phyloP scores from a whole-genome alignment of 805 yeast genomes.

The Spathaspora hagerdaliae region DNA sequence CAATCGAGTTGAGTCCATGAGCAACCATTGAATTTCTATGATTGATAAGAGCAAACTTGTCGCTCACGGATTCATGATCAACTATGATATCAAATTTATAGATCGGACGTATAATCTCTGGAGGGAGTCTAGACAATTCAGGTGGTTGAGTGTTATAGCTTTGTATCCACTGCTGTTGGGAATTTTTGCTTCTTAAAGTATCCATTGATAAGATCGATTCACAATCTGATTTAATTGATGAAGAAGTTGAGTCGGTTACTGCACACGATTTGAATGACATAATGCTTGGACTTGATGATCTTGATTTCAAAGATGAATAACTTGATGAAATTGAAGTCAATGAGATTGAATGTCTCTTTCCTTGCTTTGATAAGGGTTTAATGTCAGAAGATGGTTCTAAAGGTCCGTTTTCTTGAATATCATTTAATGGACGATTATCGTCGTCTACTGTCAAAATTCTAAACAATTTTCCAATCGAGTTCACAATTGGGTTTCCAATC shows the following conservation, averaged over 20 bases:
- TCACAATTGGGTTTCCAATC: slow-evolving; percentile 20
- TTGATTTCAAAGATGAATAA: slow-evolving; percentile 24
- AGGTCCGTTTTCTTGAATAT: slow-evolving; percentile 1
- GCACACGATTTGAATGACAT: slow-evolving; percentile 34
- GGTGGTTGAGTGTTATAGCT: slow-evolving; percentile 23
- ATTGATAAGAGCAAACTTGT: slow-evolving; percentile 20
- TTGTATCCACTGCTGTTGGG: not conserved
- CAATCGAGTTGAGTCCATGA: not conserved
- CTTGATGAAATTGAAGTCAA: slow-evolving; percentile 33
- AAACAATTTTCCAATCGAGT: slow-evolving; percentile 33
- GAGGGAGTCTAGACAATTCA: slow-evolving; percentile 37
- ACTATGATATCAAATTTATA: slow-evolving; percentile 44
- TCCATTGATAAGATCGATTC: slow-evolving; percentile 12
- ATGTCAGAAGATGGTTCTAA: not conserved
- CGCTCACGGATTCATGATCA: slow-evolving; percentile 39
- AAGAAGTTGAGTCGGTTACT: slow-evolving; percentile 31
- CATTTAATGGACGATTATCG: slow-evolving; percentile 1
- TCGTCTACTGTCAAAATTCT: slow-evolving; percentile 34
- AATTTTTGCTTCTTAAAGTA: slow-evolving; percentile 2
- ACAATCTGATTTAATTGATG: slow-evolving; percentile 29
- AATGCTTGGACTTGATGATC: slow-evolving; percentile 37
- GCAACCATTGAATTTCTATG: not conserved
- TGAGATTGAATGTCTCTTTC: slow-evolving; percentile 28
- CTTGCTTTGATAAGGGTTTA: not conserved
- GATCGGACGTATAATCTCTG: slow-evolving; percentile 43